Base-by-base conservation (phyloP, 495 filamentous ascomycete genomes). In the Penicillium taxi region DNA sequence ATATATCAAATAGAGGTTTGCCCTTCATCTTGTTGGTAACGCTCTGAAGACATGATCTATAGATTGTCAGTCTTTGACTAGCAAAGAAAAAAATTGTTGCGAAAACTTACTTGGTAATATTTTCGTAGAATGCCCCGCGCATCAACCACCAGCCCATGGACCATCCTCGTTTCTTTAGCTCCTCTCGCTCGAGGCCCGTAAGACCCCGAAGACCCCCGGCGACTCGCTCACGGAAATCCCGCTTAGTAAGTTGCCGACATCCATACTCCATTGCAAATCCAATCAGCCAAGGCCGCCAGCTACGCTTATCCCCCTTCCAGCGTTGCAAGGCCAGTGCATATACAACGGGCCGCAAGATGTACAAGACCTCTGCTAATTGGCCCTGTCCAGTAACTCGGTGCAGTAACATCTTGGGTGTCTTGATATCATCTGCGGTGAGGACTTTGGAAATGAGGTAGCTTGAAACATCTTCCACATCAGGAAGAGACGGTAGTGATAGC, bases 91-190 rank as follows among this genome's bases (percentile, higher is more conserved):
- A 2, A 16, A 12, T 5, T 7, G 24, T 14, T 9, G 15, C 21
- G 19, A 14, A 28, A 15, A 17, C 59, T 30, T 56, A 82, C 79
- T 86, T 89, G 21, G 87, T 95, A 34, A 95, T 68, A 52, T 90
- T 85, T 58, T 96, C 84, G 62, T 96, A 98, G 48, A 96, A 95
- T 6, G 90, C 90, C 3, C 91, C 91, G 19, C 90, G 75, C 84
- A 96, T 84, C 12, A 73, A 63, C 91, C 91, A 98, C 91, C 93
- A 96, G 12, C 79, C 69, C 71, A 95, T 78, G 0, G 77, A 80
- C 86, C 86, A 94, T 25, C 83, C 86, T 29, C 91, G 70, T 54
- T 84, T 83, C 49, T 62, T 73, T 72, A 90, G 70, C 61, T 96
- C 88, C 51, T 94, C 90, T 31, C 76, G 75, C 70, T 96, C 91